Percentiles rank a stretch among this genome's conserved stretches.
Evolutionary conservation across 2,329 filamentous ascomycete species (phyloP).

Genomic region (Penicillium sp.): DNA sequence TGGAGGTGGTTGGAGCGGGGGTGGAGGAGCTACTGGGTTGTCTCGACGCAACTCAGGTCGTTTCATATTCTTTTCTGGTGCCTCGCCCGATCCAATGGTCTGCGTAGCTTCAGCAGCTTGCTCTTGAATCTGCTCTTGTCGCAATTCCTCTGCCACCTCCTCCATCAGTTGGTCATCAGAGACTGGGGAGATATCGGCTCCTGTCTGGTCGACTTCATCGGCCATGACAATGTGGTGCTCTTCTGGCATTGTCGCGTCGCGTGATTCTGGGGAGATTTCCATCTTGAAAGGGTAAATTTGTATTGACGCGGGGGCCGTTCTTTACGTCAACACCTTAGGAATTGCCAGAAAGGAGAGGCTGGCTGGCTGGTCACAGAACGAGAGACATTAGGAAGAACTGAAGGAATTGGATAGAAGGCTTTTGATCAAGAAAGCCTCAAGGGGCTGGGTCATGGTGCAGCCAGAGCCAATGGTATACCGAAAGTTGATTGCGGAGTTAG

Average conservation of each 20-base stretch:
- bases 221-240: conserved; percentile 48
- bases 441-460: not conserved
- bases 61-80: conserved; percentile 18
- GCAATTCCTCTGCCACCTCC: conserved; percentile 39
- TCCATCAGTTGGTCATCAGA: conserved; percentile 46
- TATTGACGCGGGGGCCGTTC: not conserved
- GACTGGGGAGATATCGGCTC: conserved; percentile 48
- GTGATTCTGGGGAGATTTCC: conserved; percentile 26
- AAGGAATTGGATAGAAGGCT: not conserved
- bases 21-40: conserved; percentile 41
- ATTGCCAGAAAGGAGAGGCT: not conserved
- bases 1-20: conserved; percentile 44
- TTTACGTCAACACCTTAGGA: not conserved
- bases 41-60: conserved; percentile 42
- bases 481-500: conserved; percentile 8
- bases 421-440: not conserved
- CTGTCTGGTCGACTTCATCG: conserved; percentile 51
- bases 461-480: not conserved
- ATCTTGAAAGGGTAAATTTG: conserved; percentile 14
- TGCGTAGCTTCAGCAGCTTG: conserved; percentile 23
- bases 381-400: not conserved
- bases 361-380: not conserved
- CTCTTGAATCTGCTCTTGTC: conserved; percentile 27
- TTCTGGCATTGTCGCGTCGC: conserved; percentile 22
- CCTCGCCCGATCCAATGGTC: conserved; percentile 7